Base-by-base conservation (phyloP, 2,329 filamentous ascomycete genomes). In the Amesomyces nigricolor region DNA sequence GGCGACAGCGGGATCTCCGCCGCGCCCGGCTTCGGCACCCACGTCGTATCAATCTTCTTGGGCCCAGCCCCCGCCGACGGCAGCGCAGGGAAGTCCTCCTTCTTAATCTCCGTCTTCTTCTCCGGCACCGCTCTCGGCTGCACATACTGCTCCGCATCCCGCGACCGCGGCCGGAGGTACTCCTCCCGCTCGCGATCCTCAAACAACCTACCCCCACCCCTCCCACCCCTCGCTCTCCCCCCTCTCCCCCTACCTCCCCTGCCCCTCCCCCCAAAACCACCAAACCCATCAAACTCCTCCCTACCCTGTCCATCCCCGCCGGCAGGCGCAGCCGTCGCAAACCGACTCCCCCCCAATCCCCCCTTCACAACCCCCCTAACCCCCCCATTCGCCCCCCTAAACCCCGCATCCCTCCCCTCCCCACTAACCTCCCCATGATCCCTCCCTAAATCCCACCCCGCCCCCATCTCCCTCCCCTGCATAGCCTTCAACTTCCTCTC, bases 401-500 rank as follows among this genome's bases (percentile, higher is more conserved):
- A 5, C 65, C 68, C 14, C 37, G 17, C 69, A 26, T 26, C 65
- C 26, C 69, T 65, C 2, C 76, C 72, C 56, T 77, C 74, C 40
- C 73, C 72, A 14, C 67, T 69, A 13, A 17, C 51, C 13, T 50
- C n/a, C n/a, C 71, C 68, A 42, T 75, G 71, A 10, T 68, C 70
- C 68, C 83, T 84, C 40, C 80, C 81, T 63, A 80, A 76, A 56
- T 85, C 82, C 82, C 81, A 85, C 43, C 72, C 71, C 17, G 17
- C 30, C 74, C 75, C 39, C 74, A 6, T 75, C 39, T 80, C 75
- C 66, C 77, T 79, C 46, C 46, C 71, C 30, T 75, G 74, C 71
- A 84, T 76, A 0, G 81, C 81, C 61, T 79, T 79, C 17, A 85
- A 72, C 66, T 85, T 85, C 49, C 82, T 71, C 68, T 83, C 80